phyloP scores from a whole-genome alignment of 2,329 filamentous ascomycete genomes.

The Paraconiothyrium sp. region DNA sequence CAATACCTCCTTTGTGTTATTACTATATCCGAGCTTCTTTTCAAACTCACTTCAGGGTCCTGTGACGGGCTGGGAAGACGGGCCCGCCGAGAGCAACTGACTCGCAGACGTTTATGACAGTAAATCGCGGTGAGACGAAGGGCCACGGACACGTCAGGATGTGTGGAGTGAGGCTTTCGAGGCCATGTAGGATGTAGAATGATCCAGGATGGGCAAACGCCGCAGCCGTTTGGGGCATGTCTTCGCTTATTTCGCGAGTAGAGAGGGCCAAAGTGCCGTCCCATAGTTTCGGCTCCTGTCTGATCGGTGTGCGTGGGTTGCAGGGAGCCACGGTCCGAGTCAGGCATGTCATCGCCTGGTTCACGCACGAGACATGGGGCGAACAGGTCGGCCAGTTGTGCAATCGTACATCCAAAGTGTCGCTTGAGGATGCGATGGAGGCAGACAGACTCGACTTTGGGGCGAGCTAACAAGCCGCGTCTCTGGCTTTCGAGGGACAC shows the following conservation, averaged over 20 bases:
- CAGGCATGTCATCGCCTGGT: background rate
- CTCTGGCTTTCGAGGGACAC: background rate
- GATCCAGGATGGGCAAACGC: background rate
- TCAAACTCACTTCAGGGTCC: background rate
- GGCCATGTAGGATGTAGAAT: background rate
- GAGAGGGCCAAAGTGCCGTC: slow-evolving; percentile 2
- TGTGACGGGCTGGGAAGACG: background rate
- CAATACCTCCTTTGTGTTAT: slow-evolving; percentile 5
- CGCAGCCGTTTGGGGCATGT: slow-evolving; percentile 6
- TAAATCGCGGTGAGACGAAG: background rate
- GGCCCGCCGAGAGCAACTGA: background rate
- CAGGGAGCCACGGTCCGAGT: slow-evolving; percentile 12
- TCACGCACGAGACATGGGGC: slow-evolving; percentile 5
- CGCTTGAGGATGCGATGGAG: background rate
- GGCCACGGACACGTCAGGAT: background rate
- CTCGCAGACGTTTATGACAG: background rate
- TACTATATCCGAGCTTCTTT: background rate
- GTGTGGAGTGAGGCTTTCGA: slow-evolving; percentile 1
- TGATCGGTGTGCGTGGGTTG: slow-evolving; percentile 15
- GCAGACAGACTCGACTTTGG: background rate
- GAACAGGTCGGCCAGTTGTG: background rate
- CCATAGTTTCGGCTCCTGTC: background rate
- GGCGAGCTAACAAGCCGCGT: background rate
- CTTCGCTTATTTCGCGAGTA: slow-evolving; percentile 13
- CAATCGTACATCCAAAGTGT: background rate